Evolutionary conservation across 768 basidiomycete genomes (phyloP).

Genomic region (Tulasnella sp.): DNA sequence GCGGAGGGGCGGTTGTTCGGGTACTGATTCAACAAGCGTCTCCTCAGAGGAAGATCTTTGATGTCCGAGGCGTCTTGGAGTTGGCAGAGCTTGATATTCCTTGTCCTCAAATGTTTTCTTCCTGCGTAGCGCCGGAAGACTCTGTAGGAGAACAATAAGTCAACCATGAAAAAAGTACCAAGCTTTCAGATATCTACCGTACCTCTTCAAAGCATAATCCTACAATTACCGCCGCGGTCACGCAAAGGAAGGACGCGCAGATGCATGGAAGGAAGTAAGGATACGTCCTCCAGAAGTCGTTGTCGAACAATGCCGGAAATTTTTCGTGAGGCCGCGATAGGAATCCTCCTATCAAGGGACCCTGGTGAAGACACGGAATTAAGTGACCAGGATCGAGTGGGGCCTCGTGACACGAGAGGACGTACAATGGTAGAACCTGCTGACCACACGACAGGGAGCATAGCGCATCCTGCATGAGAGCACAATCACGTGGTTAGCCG

Average conservation of each 20-base stretch:
- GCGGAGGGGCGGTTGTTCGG: slow-evolving; percentile 19
- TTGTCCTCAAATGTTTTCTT: slow-evolving; percentile 26
- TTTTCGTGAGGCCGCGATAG: slow-evolving; percentile 29
- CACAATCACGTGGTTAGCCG: not conserved
- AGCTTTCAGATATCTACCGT: not conserved
- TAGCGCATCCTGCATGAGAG: slow-evolving; percentile 23
- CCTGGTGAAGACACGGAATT: slow-evolving; percentile 3
- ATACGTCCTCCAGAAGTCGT: slow-evolving; percentile 29
- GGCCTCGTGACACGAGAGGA: not conserved
- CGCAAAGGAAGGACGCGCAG: slow-evolving; percentile 18
- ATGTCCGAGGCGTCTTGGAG: not conserved
- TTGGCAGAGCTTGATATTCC: not conserved
- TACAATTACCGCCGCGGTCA: slow-evolving; percentile 1
- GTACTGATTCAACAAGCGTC: slow-evolving; percentile 1
- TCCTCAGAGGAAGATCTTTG: slow-evolving; percentile 18
- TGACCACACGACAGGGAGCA: slow-evolving; percentile 29
- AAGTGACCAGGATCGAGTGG: slow-evolving; percentile 6
- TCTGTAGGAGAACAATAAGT: not conserved
- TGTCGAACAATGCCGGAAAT: slow-evolving; percentile 27
- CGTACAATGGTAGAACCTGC: slow-evolving; percentile 29
- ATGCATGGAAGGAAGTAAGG: slow-evolving; percentile 33
- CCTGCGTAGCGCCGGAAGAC: slow-evolving; percentile 16
- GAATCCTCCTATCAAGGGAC: slow-evolving; percentile 30
- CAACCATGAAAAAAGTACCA: not conserved
- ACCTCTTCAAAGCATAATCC: slow-evolving; percentile 27